A percentile compares a stretch with the other conserved stretches of the same genome.
Evolutionary conservation across 1,139 yeast genomes (phyloP).

Genomic region (Magnusiomyces fungicola): DNA sequence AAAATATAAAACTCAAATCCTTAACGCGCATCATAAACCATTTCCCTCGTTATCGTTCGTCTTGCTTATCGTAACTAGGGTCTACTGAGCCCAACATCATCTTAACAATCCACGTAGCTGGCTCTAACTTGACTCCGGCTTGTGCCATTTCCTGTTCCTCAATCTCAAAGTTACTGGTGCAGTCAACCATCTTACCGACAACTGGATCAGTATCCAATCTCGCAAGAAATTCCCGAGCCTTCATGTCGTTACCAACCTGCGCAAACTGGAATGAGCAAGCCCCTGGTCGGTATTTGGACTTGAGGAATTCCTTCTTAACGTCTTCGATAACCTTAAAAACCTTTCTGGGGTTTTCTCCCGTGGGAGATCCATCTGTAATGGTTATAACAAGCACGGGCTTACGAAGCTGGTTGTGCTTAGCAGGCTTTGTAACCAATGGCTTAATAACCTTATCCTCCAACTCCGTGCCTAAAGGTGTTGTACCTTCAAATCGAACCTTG

Average conservation of each 20-base stretch:
- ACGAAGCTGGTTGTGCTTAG: conserved; percentile 20
- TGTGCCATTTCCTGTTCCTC: conserved; percentile 31
- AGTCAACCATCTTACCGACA: conserved; percentile 29
- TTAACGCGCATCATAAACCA: too few relatives aligned
- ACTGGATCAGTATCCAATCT: conserved; percentile 27
- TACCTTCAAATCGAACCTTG: conserved; percentile 26
- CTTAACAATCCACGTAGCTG: conserved; percentile 29
- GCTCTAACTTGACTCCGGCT: conserved; percentile 28
- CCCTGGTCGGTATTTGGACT: conserved; percentile 27
- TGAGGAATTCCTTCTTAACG: conserved; percentile 22
- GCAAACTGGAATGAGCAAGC: conserved; percentile 31
- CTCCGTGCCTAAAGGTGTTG: conserved; percentile 30
- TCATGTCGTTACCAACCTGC: conserved; percentile 30
- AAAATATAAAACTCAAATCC: too few relatives aligned
- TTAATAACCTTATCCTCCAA: conserved; percentile 26
- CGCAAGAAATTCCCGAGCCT: conserved; percentile 28
- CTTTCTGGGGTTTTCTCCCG: conserved; percentile 26
- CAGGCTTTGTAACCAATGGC: conserved; percentile 26
- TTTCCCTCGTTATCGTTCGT: too few relatives aligned
- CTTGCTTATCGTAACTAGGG: conserved; percentile 26
- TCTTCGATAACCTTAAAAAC: conserved; percentile 24
- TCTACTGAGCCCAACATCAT: conserved; percentile 28
- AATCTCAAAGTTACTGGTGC: conserved; percentile 28
- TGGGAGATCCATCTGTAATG: conserved; percentile 31
- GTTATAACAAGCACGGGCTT: conserved; percentile 29